phyloP scores from a whole-genome alignment of 495 filamentous ascomycete species.

The Xylaria longipes region DNA sequence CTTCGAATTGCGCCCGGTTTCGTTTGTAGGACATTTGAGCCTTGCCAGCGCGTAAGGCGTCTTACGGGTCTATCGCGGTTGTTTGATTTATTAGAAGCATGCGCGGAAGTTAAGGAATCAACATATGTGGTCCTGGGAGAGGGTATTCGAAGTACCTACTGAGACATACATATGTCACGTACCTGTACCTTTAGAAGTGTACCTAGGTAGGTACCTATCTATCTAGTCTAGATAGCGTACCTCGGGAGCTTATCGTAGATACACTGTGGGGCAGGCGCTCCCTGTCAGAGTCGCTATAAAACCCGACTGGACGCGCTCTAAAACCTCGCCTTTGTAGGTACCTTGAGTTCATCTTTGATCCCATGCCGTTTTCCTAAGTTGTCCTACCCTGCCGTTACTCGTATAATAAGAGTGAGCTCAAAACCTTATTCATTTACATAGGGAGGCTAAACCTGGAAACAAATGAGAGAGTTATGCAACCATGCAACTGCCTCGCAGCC shows the following conservation, averaged over 20 bases:
- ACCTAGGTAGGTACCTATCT: too few relatives aligned
- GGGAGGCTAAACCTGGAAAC: not conserved
- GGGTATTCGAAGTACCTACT: not conserved
- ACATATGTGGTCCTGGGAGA: not conserved
- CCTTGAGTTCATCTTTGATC: too few relatives aligned
- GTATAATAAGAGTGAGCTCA: too few relatives aligned
- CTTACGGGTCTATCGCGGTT: conserved; percentile 17
- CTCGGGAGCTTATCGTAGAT: conserved; percentile 6
- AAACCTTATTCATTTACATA: not conserved
- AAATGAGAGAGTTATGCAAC: not conserved
- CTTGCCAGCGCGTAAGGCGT: conserved; percentile 19
- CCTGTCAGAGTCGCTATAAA: not conserved
- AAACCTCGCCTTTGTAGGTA: not conserved
- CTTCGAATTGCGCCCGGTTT: conserved; percentile 76
- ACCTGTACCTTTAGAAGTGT: too few relatives aligned
- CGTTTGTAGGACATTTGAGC: conserved; percentile 78
- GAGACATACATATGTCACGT: not conserved
- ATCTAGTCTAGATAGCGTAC: not conserved
- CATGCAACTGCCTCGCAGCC: not conserved
- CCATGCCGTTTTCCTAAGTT: too few relatives aligned
- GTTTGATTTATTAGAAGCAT: not conserved
- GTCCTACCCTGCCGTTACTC: too few relatives aligned
- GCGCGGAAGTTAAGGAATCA: not conserved
- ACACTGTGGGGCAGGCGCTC: not conserved
- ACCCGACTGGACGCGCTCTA: conserved; percentile 1